These are phyloP conservation scores for Murraya paniculata DNA, from an alignment of 345 rosid species.

Conservation along the genomic window DNA sequence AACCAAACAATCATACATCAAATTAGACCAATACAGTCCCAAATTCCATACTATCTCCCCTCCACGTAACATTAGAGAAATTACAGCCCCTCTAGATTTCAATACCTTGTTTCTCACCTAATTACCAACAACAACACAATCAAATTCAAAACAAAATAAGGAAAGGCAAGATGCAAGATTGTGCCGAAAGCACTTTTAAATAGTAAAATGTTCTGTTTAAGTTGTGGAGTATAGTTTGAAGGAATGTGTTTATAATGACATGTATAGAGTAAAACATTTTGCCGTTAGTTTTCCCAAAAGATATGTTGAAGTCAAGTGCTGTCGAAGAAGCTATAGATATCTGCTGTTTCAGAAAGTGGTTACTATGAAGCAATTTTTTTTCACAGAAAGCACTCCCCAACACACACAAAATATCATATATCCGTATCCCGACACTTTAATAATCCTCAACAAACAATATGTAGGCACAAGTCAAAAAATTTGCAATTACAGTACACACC, in stretches of 20 bases:
- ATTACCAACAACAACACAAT: constrained; percentile 12
- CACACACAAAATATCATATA: background rate
- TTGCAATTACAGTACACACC: background rate
- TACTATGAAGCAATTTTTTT: background rate
- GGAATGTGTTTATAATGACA: background rate
- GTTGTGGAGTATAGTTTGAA: background rate
- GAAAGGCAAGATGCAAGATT: background rate
- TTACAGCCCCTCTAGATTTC: constrained; percentile 68
- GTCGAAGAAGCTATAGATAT: background rate
- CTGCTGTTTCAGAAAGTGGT: background rate
- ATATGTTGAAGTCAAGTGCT: background rate
- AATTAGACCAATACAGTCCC: constrained; percentile 86
- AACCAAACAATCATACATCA: constrained; percentile 75
- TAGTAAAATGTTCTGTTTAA: background rate
- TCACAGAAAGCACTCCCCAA: background rate
- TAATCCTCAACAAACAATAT: background rate
- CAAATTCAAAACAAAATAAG: background rate
- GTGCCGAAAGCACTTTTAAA: background rate
- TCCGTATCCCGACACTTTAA: too few species aligned
- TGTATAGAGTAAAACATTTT: background rate
- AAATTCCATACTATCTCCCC: constrained; percentile 91
- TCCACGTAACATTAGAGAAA: constrained; percentile 70
- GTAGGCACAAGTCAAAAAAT: background rate
- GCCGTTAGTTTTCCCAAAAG: background rate
- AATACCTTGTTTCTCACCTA: constrained; percentile 85